Base-by-base conservation (phyloP, 2,329 filamentous ascomycete genomes). In the Drechslerella dactyloides region DNA sequence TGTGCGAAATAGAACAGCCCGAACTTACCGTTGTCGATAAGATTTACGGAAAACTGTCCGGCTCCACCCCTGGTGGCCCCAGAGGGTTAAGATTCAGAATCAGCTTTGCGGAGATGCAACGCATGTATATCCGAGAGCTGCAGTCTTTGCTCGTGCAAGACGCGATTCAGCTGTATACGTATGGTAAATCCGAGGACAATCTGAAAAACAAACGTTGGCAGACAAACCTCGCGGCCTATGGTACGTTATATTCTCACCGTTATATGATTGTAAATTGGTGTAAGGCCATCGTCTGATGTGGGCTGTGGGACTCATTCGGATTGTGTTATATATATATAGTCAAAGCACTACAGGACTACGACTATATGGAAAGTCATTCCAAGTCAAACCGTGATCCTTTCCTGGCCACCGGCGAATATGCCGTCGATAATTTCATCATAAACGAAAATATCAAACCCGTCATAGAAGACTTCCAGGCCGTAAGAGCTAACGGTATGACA, bases 311-410 rank as follows among this genome's bases (percentile, higher is more conserved):
- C 27, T 33, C 3, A 33, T 8, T 33, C 8, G 27, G 27, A 33
- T 33, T 33, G 27, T n/a, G n/a, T n/a, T n/a, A n/a, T n/a, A n/a
- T n/a, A n/a, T n/a, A 33, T 8, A 59, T 68, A 33, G 75, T 75
- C 33, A 33, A 70, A 21, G 73, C 74, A 11, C 11, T 74, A 7
- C 63, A 73, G 17, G 66, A 76, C 50, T 58, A 75, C 21, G 70
- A 75, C 13, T 76, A 74, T 58, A 75, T 76, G 73, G 51, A 64
- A 5, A 60, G 69, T 19, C 51, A 69, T 13, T 72, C 69, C 35
- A 35, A 58, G n/a, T 24, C 33, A 1, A 11, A 11, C 2, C 54
- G 51, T 11, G 74, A 74, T 44, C 74, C 73, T 0, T 75, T 76
- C 23, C 54, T 74, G 0, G 66, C 69, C 2, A 73, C 73, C 2